A percentile compares a stretch with the other conserved stretches of the same genome.
phyloP scores from a whole-genome alignment of 2,329 filamentous ascomycete species.

The Colletotrichum sojae region DNA sequence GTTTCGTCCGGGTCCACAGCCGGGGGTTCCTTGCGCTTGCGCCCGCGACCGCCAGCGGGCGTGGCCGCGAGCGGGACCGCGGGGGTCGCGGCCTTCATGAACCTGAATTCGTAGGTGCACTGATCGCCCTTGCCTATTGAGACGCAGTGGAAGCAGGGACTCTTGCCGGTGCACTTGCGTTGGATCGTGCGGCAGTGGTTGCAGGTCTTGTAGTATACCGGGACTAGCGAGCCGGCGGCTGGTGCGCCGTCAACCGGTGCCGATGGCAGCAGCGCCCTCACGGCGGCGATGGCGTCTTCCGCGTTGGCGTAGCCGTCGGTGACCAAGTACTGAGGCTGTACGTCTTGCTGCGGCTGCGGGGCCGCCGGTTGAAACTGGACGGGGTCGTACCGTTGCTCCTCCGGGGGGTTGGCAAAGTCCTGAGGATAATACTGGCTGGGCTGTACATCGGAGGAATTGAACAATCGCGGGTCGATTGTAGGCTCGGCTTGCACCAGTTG shows the following conservation, averaged over 20 bases:
- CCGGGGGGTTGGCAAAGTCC: not conserved
- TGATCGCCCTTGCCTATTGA: no score
- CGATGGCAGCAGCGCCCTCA: no score
- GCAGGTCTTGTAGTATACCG: not conserved
- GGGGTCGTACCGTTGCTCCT: not conserved
- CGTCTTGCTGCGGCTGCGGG: not conserved
- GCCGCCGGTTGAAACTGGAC: not conserved
- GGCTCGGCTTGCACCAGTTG: not conserved
- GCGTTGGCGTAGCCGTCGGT: no score
- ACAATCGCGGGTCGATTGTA: no score
- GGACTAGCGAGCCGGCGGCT: no score
- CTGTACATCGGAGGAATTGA: no score
- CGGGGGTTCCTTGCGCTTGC: not conserved
- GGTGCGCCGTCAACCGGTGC: no score
- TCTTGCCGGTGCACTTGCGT: not conserved
- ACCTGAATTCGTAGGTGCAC: not conserved
- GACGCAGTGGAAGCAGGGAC: not conserved
- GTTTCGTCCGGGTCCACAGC: not conserved
- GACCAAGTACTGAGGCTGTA: not conserved
- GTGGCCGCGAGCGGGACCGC: not conserved
- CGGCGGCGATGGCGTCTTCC: no score
- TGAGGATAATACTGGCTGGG: not conserved
- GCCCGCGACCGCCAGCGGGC: not conserved
- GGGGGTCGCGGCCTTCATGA: not conserved
- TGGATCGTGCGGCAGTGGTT: not conserved